Conservation (phyloP, 345 rosid genomes). For the Populus ilicifolia region DNA sequence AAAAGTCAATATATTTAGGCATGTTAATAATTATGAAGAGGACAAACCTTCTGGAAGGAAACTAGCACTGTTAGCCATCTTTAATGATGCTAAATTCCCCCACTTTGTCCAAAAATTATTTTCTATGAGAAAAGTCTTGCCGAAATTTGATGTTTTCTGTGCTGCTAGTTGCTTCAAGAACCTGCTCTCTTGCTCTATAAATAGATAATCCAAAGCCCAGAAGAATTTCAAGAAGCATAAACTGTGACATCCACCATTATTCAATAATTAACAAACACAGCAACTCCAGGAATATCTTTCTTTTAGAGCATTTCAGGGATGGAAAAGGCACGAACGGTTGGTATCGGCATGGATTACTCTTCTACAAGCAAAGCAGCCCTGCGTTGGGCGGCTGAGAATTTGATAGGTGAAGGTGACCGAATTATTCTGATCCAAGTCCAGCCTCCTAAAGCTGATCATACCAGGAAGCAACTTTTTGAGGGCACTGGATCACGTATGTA, state of each 20-base stretch:
- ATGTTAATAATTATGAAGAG: background rate
- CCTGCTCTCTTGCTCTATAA: background rate
- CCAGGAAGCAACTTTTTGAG: constrained; percentile 45
- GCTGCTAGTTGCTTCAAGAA: background rate
- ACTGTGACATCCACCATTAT: background rate
- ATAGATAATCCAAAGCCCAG: background rate
- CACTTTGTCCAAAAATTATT: background rate
- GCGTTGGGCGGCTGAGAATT: constrained; percentile 44
- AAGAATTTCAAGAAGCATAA: background rate
- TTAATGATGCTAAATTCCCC: background rate
- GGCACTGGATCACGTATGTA: constrained; percentile 48
- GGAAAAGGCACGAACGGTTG: constrained; percentile 34
- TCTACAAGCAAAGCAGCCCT: constrained; percentile 45
- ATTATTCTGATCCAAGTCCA: constrained; percentile 44
- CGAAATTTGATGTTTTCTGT: background rate
- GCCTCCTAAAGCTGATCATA: constrained; percentile 43
- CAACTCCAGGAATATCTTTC: background rate
- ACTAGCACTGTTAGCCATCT: background rate
- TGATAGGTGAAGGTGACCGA: constrained; percentile 24
- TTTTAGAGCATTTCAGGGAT: constrained; percentile 11
- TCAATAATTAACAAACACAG: background rate
- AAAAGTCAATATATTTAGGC: too few relatives aligned
- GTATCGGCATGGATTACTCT: constrained; percentile 48
- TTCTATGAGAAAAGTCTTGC: too few relatives aligned
- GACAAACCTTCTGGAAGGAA: background rate